Evolutionary conservation across 176 grass and related monocot genomes (phyloP).

Genomic region (Paspalum notatum): DNA sequence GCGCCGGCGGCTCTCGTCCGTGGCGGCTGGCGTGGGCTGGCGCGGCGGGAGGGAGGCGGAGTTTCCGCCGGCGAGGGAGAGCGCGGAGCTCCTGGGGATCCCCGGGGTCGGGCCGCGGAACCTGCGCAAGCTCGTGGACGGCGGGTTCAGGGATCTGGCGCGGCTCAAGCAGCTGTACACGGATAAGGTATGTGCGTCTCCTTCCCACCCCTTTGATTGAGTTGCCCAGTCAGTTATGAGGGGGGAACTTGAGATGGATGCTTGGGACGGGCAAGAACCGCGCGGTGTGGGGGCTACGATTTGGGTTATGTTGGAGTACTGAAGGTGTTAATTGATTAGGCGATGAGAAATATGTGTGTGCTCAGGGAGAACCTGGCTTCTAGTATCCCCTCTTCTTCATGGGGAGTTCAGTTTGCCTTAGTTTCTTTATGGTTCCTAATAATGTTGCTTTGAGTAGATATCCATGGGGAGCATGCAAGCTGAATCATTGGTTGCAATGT

Average conservation of each 20-base stretch:
- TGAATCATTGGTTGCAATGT: too few relatives aligned
- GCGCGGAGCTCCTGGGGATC: conserved; percentile 58
- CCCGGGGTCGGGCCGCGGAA: conserved; percentile 67
- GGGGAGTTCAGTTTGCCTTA: background rate
- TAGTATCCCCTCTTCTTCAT: background rate
- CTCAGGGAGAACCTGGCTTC: background rate
- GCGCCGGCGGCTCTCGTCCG: background rate
- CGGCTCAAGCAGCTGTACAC: conserved; percentile 70
- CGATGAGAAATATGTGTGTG: background rate
- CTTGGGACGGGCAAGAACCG: background rate
- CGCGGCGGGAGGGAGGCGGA: conserved; percentile 12
- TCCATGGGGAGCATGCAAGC: background rate
- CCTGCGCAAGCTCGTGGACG: conserved; percentile 63
- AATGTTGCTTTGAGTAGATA: background rate
- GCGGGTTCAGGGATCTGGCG: conserved; percentile 54
- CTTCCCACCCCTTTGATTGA: background rate
- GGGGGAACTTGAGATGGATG: background rate
- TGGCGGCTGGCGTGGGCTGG: background rate
- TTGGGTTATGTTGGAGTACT: too few relatives aligned
- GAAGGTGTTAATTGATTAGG: background rate
- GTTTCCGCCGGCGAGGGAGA: conserved; percentile 14
- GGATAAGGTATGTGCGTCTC: conserved; percentile 50
- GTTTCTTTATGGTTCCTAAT: background rate
- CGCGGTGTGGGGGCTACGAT: background rate
- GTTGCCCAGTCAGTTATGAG: background rate